Conservation (phyloP, 768 basidiomycete species). For the Boletus reticuloceps region DNA sequence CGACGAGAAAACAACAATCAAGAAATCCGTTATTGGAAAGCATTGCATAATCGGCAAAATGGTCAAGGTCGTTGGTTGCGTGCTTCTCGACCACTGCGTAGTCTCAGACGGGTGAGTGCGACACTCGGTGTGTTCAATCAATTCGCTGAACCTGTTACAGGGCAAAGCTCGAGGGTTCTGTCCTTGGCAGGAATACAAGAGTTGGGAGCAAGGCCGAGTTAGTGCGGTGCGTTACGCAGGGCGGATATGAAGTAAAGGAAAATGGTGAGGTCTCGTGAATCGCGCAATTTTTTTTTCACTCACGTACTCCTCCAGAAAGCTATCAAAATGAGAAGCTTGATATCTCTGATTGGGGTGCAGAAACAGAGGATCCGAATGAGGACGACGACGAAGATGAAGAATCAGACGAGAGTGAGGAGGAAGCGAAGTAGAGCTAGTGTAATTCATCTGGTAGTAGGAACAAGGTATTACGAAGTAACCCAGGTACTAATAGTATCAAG, state of each 20-base stretch:
- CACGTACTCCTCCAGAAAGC: conserved; percentile 38
- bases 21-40: conserved; percentile 73
- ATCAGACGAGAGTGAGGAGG: conserved; percentile 12
- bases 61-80: conserved; percentile 78
- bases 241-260: conserved; percentile 68
- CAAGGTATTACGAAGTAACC: background rate
- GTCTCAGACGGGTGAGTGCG: conserved; percentile 73
- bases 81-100: conserved; percentile 86
- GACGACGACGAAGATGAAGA: conserved; percentile 24
- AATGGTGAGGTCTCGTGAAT: conserved; percentile 45
- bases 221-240: conserved; percentile 67
- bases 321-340: conserved; percentile 57
- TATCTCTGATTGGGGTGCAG: conserved; percentile 51
- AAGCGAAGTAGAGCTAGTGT: conserved; percentile 1
- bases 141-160: conserved; percentile 36
- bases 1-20: conserved; percentile 76
- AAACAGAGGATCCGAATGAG: conserved; percentile 25
- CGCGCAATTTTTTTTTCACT: background rate
- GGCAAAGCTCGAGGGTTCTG: conserved; percentile 73
- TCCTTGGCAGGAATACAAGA: conserved; percentile 72
- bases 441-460: background rate
- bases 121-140: background rate
- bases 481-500: background rate
- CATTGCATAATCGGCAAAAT: conserved; percentile 85
- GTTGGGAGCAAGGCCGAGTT: conserved; percentile 71